Evolutionary conservation across 2,329 filamentous ascomycete species (phyloP).

Genomic region (Hansfordia pulvinata): DNA sequence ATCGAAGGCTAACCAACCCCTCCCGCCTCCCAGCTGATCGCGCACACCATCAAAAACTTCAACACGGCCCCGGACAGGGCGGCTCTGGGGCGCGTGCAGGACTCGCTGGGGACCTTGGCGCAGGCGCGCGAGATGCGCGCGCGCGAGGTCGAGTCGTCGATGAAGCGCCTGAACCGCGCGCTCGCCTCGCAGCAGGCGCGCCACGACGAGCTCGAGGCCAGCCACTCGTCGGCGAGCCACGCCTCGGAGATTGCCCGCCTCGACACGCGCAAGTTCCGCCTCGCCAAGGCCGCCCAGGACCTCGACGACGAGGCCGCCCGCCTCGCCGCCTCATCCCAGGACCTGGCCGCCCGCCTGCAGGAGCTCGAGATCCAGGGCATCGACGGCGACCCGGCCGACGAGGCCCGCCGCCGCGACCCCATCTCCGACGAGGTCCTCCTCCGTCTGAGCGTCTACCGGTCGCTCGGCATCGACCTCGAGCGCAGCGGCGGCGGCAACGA

Average conservation of each 20-base stretch:
- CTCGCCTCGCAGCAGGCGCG: conserved; percentile 63
- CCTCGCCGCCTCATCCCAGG: conserved; percentile 63
- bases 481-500: too few relatives aligned
- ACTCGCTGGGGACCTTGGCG: conserved; percentile 71
- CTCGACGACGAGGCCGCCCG: conserved; percentile 91
- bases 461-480: conserved; percentile 81
- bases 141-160: conserved; percentile 50
- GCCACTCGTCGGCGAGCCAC: conserved; percentile 68
- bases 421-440: conserved; percentile 55
- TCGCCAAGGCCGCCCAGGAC: conserved; percentile 82
- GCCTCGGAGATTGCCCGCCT: conserved; percentile 73
- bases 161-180: conserved; percentile 62
- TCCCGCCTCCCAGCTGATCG: conserved; percentile 54
- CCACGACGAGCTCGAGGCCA: conserved; percentile 59
- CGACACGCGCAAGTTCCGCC: conserved; percentile 87
- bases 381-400: conserved; percentile 43
- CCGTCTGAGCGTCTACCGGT: conserved; percentile 81
- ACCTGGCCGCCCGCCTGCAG: conserved; percentile 60
- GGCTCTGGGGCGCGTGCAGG: conserved; percentile 69
- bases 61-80: conserved; percentile 82
- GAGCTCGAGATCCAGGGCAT: conserved; percentile 80
- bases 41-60: conserved; percentile 88
- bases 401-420: conserved; percentile 22
- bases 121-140: conserved; percentile 71
- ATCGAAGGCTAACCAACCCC: too few relatives aligned